These are phyloP conservation scores for Candida dubliniensis DNA, from an alignment of 1,139 yeast genomes.

Conservation along the genomic window DNA sequence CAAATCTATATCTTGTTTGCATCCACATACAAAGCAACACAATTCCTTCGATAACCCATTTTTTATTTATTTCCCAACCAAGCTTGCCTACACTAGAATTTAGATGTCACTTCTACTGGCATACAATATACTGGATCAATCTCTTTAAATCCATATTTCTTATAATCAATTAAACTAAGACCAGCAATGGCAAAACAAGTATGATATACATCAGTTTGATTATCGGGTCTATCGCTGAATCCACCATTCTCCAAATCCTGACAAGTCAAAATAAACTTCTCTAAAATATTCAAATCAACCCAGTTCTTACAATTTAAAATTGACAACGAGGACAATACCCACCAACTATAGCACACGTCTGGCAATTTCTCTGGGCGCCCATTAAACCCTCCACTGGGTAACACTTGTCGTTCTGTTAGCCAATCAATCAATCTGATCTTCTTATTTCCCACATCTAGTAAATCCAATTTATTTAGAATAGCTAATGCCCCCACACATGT, in stretches of 20 bases:
- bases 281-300: constrained; percentile 66
- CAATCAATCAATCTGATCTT: constrained; percentile 52
- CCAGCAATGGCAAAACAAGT: constrained; percentile 91
- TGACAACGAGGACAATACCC: constrained; percentile 84
- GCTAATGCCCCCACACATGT: constrained; percentile 83
- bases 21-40: too few species aligned
- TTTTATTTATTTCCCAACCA: not conserved
- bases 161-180: constrained; percentile 67
- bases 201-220: constrained; percentile 90
- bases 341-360: constrained; percentile 97
- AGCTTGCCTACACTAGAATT: constrained; percentile 45
- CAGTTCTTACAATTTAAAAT: constrained; percentile 68
- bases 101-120: constrained; percentile 55
- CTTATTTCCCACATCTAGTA: constrained; percentile 43
- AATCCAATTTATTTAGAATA: constrained; percentile 59
- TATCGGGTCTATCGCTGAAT: constrained; percentile 86
- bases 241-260: constrained; percentile 87
- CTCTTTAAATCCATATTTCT: constrained; percentile 44
- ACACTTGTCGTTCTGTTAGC: constrained; percentile 89
- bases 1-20: too few species aligned
- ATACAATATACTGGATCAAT: constrained; percentile 89
- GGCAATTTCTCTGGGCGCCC: constrained; percentile 97
- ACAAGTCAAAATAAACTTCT: constrained; percentile 65
- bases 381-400: constrained; percentile 82
- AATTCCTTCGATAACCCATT: not conserved